Evolutionary conservation across 2,329 filamentous ascomycete genomes (phyloP).

Genomic region (Fusarium stilboides): DNA sequence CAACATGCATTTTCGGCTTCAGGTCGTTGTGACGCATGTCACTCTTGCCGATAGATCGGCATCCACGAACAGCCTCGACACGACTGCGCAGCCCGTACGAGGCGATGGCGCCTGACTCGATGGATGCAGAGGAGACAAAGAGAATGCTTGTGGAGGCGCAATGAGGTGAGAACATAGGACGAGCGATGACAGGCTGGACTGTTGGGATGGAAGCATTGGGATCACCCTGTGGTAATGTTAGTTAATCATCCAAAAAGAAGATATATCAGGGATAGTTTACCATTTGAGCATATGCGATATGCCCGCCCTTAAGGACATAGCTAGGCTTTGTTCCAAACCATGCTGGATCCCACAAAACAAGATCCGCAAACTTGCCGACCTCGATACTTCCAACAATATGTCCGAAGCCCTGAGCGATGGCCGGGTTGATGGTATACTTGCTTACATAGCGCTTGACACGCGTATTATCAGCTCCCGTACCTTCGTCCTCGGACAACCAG

Average conservation of each 20-base stretch:
- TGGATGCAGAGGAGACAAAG: slow-evolving; percentile 83
- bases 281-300: slow-evolving; percentile 89
- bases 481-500: slow-evolving; percentile 81
- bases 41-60: slow-evolving; percentile 81
- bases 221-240: slow-evolving; percentile 70
- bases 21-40: slow-evolving; percentile 93
- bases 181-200: slow-evolving; percentile 85
- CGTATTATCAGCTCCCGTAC: slow-evolving; percentile 87
- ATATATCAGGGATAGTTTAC: slow-evolving; percentile 61
- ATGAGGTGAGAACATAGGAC: slow-evolving; percentile 87
- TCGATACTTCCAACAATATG: slow-evolving; percentile 91
- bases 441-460: slow-evolving; percentile 92
- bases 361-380: slow-evolving; percentile 89
- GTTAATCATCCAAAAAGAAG: background rate
- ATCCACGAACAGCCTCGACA: slow-evolving; percentile 83
- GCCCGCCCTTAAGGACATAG: slow-evolving; percentile 87
- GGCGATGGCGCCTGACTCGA: slow-evolving; percentile 76
- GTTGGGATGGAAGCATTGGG: slow-evolving; percentile 89
- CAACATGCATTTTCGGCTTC: slow-evolving; percentile 90
- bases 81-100: slow-evolving; percentile 84
- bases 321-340: slow-evolving; percentile 91
- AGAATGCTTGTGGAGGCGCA: slow-evolving; percentile 82
- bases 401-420: slow-evolving; percentile 89
- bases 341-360: slow-evolving; percentile 88
- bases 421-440: slow-evolving; percentile 97